Base-by-base conservation (phyloP, 805 yeast species). In the Saturnispora halmiae region DNA sequence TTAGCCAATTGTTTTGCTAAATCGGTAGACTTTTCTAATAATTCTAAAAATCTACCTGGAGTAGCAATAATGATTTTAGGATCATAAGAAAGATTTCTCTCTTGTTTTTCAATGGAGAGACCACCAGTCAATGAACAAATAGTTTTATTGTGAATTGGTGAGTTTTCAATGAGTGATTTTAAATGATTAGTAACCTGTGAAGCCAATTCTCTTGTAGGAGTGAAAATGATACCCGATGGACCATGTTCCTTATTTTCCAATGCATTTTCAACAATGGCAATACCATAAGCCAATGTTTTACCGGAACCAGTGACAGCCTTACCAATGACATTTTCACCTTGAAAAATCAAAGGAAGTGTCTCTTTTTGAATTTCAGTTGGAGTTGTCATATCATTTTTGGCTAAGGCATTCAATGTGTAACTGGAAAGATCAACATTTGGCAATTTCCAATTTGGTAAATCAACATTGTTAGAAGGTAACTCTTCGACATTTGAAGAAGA, bases 231-330 rank as follows among this genome's bases (percentile, higher is more conserved):
- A 4, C 87, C 97, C 4, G 77, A 64, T 3, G 95, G 88, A 27
- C 43, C 51, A 9, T 38, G 32, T 14, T 52, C 56, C 6, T 26
- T 38, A 3, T 26, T 34, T 6, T 37, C 32, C 7, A 34, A 38
- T 44, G 74, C 72, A 44, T 69, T 73, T 54, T 90, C 95, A 45
- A 92, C 59, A 22, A 94, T 79, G 8, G 98, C 96, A 21, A 92
- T 75, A 34, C 96, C 96, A 59, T 85, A 92, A 0, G 98, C 99
- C 43, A 88, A 66, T 0, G 98, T 92, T 58, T 92, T 92, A 69
- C 98, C 98, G 1, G 95, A 84, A 58, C 98, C 98, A 1, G 98
- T 92, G 9, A 92, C 81, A 13, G 98, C 98, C 56, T 90, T 92
- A 41, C 98, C 98, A 49, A 92, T 78, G 4, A 92, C 74, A 61